These are phyloP conservation scores for Hypoxylon perforatum DNA, from an alignment of 495 filamentous ascomycete genomes.

Conservation along the genomic window DNA sequence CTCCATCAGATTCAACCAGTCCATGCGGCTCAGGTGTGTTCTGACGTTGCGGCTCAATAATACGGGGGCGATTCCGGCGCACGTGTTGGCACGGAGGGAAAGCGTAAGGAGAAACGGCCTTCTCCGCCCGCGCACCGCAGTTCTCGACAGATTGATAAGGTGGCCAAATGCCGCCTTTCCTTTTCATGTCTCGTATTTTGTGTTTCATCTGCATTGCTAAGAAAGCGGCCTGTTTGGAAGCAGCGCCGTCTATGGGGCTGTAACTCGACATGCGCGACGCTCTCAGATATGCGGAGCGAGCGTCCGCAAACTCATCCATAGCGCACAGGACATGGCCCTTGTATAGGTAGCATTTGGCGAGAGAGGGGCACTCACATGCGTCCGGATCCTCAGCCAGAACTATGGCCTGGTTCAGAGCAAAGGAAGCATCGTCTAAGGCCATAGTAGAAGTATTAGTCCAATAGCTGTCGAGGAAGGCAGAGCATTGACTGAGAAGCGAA, in stretches of 20 bases:
- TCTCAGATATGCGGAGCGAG: constrained; percentile 21
- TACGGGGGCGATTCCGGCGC: not conserved
- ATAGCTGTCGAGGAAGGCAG: constrained; percentile 39
- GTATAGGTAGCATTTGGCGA: constrained; percentile 36
- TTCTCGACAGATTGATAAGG: not conserved
- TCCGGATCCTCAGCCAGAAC: constrained; percentile 28
- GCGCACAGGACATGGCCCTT: constrained; percentile 29
- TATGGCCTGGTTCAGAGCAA: constrained; percentile 22
- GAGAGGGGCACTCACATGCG: constrained; percentile 35
- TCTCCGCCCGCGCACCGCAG: not conserved
- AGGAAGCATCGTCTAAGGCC: constrained; percentile 3
- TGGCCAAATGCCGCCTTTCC: constrained; percentile 25
- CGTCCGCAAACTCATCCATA: constrained; percentile 15
- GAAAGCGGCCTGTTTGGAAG: constrained; percentile 10
- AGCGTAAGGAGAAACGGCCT: not conserved
- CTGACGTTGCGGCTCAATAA: not conserved
- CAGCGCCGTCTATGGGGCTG: constrained; percentile 10
- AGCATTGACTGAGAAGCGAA: constrained; percentile 6
- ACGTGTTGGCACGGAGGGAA: constrained; percentile 8
- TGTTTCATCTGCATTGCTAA: constrained; percentile 10
- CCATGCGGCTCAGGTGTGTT: not conserved
- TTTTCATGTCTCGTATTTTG: constrained; percentile 11
- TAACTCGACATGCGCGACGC: constrained; percentile 1
- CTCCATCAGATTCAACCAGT: not conserved
- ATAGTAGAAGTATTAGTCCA: constrained; percentile 48